Evolutionary conservation across 1,284 basidiomycete species (phyloP), one percentile per base, ranked within the genome.

Genomic region (Grifola frondosa): DNA sequence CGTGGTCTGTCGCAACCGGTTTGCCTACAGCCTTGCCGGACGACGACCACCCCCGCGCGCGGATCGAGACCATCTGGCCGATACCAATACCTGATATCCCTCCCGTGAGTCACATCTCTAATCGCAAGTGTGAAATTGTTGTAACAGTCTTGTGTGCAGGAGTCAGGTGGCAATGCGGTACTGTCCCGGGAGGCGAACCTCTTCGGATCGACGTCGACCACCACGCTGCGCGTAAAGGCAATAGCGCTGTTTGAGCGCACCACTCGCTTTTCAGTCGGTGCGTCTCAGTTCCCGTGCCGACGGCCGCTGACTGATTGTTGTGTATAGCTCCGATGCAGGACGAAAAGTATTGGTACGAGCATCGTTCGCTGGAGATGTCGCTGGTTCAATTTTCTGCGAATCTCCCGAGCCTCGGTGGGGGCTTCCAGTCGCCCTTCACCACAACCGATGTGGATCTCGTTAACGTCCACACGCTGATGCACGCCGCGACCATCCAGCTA

Each of bases 11-110:
- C 9, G 73, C 71, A 7, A 75, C 72, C 48, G 77, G 75, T 1
- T 64, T 80, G 20, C 77, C 77, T 13, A 66, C 73, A 15, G 75
- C 74, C 5, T 64, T 80, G 6, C 73, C 76, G 9, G 75, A 78
- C 46, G 74, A 75, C 44, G 71, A 74, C 42, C 65, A 69, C 43
- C 66, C 71, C 4, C 71, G 71, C 47, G 68, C 70, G 35, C 65
- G 68, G 36, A 76, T 81, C 41, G 70, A 69, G 48, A 81, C 77
- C 7, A 73, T 74, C 4, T 77, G 75, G 71, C 77, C 76, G 13
- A 58, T 58, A 22, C 58, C 65, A n/a, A 60, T 63, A 16, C 41
- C 50, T 21, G 48, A 53, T 28, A 47, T 37, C 42, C 49, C 47
- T 13, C 35, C 40, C 28, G 48, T 56, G 32, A 39, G 49, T 51